Conservation (phyloP, 2,329 filamentous ascomycete genomes). For the Teratosphaeria pseudoeucalypti region DNA sequence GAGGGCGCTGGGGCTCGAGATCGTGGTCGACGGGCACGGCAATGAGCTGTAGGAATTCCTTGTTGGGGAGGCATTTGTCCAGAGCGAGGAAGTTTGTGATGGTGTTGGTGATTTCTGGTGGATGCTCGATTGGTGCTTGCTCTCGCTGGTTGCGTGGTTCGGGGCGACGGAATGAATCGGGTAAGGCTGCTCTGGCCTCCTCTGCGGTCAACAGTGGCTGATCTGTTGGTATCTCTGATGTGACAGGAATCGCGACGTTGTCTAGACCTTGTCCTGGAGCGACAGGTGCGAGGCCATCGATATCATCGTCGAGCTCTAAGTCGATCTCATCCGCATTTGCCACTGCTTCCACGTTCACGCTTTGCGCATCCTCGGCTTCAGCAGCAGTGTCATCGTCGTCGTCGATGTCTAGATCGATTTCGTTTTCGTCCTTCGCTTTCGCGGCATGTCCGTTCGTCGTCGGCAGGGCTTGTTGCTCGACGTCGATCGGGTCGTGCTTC, state of each 20-base stretch:
- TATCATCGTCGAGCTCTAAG: constrained; percentile 24
- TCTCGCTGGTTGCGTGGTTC: constrained; percentile 9
- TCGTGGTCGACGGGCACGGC: constrained; percentile 45
- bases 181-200: constrained; percentile 54
- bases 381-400: constrained; percentile 13
- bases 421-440: constrained; percentile 48
- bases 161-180: constrained; percentile 53
- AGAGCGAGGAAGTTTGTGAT: constrained; percentile 76
- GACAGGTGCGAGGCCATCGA: constrained; percentile 12
- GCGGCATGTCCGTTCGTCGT: neutral
- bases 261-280: constrained; percentile 15
- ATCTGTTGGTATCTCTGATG: constrained; percentile 4
- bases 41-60: constrained; percentile 72
- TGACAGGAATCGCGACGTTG: constrained; percentile 16
- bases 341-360: constrained; percentile 5
- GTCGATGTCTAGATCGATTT: constrained; percentile 48
- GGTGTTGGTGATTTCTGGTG: constrained; percentile 64
- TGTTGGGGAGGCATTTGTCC: constrained; percentile 76
- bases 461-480: neutral
- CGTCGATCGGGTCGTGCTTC: constrained; percentile 28
- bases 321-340: constrained; percentile 35
- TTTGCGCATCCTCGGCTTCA: neutral
- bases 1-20: constrained; percentile 33
- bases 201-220: neutral
- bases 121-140: constrained; percentile 50